Conservation (phyloP, 163 green algal species). For the Trebouxiophyceae sp. region DNA sequence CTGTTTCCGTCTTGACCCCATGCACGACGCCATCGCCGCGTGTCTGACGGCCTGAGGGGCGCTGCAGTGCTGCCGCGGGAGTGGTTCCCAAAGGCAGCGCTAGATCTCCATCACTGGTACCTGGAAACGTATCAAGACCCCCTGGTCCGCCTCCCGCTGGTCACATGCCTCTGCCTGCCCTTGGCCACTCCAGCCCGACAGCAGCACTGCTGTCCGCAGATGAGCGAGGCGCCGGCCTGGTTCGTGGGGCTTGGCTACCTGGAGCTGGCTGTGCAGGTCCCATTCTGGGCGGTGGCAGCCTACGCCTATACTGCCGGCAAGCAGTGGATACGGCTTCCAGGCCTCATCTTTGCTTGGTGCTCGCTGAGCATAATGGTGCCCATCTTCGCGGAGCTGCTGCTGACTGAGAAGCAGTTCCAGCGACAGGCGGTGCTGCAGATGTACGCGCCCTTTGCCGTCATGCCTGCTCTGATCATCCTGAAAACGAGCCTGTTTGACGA, state of each 20-base stretch:
- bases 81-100: not conserved
- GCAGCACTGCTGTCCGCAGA: not conserved
- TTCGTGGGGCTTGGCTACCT: not conserved
- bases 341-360: not conserved
- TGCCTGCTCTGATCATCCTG: not conserved
- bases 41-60: no score
- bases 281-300: not conserved
- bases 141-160: not conserved
- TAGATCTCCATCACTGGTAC: not conserved
- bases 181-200: no score
- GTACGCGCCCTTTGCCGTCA: not conserved
- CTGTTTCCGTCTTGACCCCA: no score
- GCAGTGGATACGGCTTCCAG: not conserved
- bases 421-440: not conserved
- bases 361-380: not conserved
- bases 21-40: no score
- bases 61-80: not conserved
- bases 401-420: not conserved
- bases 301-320: not conserved
- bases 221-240: not conserved
- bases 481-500: not conserved
- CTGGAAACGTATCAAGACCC: not conserved
- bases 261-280: not conserved
- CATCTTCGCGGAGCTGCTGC: not conserved
- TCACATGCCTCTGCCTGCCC: not conserved